A percentile compares a stretch with the other conserved stretches of the same genome.
These are phyloP conservation scores for Pseudogymnoascus sp. DNA, from an alignment of 2,329 filamentous ascomycete species.

Conservation along the genomic window DNA sequence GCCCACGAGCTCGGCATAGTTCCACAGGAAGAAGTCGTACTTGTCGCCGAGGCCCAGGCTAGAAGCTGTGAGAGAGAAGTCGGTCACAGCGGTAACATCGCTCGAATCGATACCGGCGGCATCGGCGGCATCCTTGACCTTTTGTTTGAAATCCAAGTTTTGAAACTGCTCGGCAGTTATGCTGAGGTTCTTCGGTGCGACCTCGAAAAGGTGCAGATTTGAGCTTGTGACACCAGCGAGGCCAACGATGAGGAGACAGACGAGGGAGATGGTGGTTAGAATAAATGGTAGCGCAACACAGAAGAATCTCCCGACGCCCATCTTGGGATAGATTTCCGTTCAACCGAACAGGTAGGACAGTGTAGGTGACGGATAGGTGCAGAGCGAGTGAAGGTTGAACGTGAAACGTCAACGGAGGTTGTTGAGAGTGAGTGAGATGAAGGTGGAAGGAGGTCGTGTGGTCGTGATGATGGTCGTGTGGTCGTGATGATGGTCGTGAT, in stretches of 20 bases:
- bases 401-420: not conserved
- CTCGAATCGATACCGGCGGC: not conserved
- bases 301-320: constrained; percentile 66
- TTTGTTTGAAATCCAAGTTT: constrained; percentile 26
- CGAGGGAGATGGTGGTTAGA: constrained; percentile 69
- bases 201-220: constrained; percentile 51
- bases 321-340: constrained; percentile 1
- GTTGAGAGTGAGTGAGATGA: not conserved
- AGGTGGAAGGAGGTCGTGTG: not conserved
- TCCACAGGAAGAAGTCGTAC: constrained; percentile 81
- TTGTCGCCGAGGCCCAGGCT: constrained; percentile 58
- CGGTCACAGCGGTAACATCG: constrained; percentile 13
- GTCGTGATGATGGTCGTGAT: not conserved
- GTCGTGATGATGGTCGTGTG: not conserved
- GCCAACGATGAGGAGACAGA: constrained; percentile 57
- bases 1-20: constrained; percentile 62
- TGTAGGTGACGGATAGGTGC: constrained; percentile 1
- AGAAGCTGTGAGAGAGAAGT: constrained; percentile 48
- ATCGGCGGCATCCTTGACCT: not conserved
- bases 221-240: constrained; percentile 52
- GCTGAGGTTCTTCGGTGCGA: constrained; percentile 55
- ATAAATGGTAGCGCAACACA: constrained; percentile 85
- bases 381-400: not conserved
- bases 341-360: not conserved
- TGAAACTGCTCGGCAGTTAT: constrained; percentile 38